Evolutionary conservation across 345 rosid species (phyloP).

Genomic region (Barbarea vulgaris): DNA sequence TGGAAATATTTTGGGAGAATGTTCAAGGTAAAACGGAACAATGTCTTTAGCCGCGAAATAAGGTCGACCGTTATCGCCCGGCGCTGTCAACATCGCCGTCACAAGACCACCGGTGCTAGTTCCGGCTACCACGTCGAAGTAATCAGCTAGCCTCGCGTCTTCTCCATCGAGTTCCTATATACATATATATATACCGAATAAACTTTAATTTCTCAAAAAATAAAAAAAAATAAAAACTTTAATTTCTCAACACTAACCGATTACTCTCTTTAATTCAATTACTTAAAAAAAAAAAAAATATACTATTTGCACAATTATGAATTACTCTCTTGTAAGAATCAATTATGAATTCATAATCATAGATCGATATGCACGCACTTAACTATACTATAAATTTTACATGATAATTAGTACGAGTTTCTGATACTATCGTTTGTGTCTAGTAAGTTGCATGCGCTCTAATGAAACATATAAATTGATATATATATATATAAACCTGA

Average conservation of each 20-base stretch:
- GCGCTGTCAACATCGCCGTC: slow-evolving; percentile 62
- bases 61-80: slow-evolving; percentile 55
- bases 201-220: neutral
- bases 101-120: slow-evolving; percentile 79
- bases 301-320: too few species aligned
- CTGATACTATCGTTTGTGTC: neutral
- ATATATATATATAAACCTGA: slow-evolving; percentile 54
- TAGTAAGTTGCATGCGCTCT: neutral
- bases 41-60: slow-evolving; percentile 54
- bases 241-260: too few species aligned
- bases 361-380: neutral
- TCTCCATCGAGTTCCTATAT: slow-evolving; percentile 60
- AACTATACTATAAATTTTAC: neutral
- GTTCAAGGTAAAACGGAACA: slow-evolving; percentile 60
- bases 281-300: too few species aligned
- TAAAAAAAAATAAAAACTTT: too few species aligned
- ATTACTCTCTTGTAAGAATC: neutral
- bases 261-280: too few species aligned
- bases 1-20: slow-evolving; percentile 70
- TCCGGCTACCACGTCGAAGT: slow-evolving; percentile 73
- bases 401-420: neutral
- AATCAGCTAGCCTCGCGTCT: slow-evolving; percentile 65
- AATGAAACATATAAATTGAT: neutral
- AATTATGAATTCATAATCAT: neutral
- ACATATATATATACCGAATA: neutral